phyloP scores from a whole-genome alignment of 306 rosid genomes.

The Ammopiptanthus mongolicus region DNA sequence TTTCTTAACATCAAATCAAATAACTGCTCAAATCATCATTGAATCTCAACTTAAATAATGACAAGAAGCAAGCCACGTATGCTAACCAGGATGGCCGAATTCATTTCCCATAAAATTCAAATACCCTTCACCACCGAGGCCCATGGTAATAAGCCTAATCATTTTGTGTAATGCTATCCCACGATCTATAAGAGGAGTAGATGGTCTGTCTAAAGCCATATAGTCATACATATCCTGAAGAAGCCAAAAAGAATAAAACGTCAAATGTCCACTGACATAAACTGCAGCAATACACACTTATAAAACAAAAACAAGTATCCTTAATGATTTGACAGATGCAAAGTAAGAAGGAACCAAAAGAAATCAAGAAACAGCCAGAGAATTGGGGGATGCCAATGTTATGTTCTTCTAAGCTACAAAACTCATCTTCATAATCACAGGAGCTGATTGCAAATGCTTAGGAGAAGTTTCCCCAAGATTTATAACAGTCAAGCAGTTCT shows the following conservation, averaged over 20 bases:
- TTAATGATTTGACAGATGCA: conserved; percentile 9
- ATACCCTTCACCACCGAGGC: conserved; percentile 98
- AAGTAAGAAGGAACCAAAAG: neutral
- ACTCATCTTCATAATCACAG: conserved; percentile 8
- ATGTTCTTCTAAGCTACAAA: conserved; percentile 8
- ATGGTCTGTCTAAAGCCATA: conserved; percentile 87
- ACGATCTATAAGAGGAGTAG: conserved; percentile 83
- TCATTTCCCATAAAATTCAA: conserved; percentile 99
- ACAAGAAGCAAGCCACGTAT: neutral
- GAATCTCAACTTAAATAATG: conserved; percentile 18
- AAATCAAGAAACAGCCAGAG: neutral
- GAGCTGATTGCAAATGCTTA: conserved; percentile 18
- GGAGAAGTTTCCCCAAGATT: conserved; percentile 5
- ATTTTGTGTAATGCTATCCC: conserved; percentile 97
- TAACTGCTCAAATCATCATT: neutral
- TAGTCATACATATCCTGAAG: conserved; percentile 96
- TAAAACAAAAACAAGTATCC: neutral
- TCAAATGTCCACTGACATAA: neutral
- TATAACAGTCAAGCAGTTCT: conserved; percentile 2
- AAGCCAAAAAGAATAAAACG: conserved; percentile 8
- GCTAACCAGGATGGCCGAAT: conserved; percentile 97
- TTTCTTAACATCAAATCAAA: conserved; percentile 24
- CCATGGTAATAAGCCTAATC: conserved; percentile 95
- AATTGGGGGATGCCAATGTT: neutral
- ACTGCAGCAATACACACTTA: neutral